Evolutionary conservation across 148 eudicot genomes (phyloP).

Genomic region (Talinum fruticosum): DNA sequence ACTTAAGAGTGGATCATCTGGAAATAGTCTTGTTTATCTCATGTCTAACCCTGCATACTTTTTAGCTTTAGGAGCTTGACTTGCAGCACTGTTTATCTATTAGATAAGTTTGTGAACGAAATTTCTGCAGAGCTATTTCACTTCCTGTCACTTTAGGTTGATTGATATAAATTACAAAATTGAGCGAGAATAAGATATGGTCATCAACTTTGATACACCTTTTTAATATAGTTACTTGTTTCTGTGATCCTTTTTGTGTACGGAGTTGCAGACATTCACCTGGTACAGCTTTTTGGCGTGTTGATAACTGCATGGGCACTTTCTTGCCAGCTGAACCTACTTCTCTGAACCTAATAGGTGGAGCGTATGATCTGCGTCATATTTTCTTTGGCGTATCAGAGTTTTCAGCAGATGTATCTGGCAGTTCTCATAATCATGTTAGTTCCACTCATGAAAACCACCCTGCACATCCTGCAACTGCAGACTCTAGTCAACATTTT

Average conservation of each 20-base stretch:
- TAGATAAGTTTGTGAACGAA: not conserved
- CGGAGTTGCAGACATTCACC: slow-evolving; percentile 39
- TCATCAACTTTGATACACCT: not conserved
- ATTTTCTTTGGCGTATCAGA: slow-evolving; percentile 52
- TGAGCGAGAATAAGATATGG: not conserved
- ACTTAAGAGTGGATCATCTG: not conserved
- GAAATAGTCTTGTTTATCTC: not conserved
- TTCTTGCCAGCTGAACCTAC: slow-evolving; percentile 76
- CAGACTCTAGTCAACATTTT: slow-evolving; percentile 51
- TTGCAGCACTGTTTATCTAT: not conserved
- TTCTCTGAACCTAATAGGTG: slow-evolving; percentile 46
- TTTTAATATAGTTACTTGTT: not conserved
- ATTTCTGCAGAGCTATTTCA: not conserved
- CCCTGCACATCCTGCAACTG: slow-evolving; percentile 35
- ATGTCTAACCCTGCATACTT: not conserved
- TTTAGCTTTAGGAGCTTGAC: not conserved
- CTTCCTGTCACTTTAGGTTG: not conserved
- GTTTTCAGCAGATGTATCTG: slow-evolving; percentile 36
- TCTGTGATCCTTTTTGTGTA: not conserved
- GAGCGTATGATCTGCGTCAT: slow-evolving; percentile 82
- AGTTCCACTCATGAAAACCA: slow-evolving; percentile 29
- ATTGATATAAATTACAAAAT: not conserved
- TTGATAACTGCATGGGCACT: slow-evolving; percentile 80
- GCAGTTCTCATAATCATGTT: slow-evolving; percentile 26
- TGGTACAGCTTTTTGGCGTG: slow-evolving; percentile 78